phyloP scores from a whole-genome alignment of 1,139 yeast species.

The Blastobotrys malaysiensis region DNA sequence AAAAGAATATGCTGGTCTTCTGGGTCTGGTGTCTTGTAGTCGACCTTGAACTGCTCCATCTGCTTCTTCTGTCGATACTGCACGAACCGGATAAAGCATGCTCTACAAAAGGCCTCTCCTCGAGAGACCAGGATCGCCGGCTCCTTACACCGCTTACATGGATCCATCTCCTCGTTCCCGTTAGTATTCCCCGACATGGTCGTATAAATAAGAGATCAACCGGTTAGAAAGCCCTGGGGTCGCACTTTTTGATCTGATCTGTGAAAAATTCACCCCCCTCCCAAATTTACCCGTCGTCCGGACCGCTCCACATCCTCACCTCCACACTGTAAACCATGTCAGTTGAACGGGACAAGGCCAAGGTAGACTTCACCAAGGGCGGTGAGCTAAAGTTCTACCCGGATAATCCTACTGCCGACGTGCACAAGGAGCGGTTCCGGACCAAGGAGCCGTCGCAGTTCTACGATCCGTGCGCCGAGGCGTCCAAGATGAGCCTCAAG shows the following conservation, averaged over 20 bases:
- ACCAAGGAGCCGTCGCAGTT: constrained; percentile 74
- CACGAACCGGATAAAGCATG: constrained; percentile 69
- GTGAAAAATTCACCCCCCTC: background rate
- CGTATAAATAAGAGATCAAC: background rate
- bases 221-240: background rate
- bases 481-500: constrained; percentile 76
- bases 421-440: constrained; percentile 56
- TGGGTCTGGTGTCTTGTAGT: constrained; percentile 32
- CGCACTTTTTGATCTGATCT: background rate
- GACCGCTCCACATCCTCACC: background rate
- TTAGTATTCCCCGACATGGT: background rate
- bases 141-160: constrained; percentile 46
- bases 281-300: background rate
- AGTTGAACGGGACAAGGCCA: constrained; percentile 36
- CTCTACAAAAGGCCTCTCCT: constrained; percentile 61
- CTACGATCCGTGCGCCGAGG: constrained; percentile 90
- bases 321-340: constrained; percentile 10
- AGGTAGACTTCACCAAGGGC: constrained; percentile 52
- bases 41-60: constrained; percentile 72
- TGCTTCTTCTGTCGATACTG: constrained; percentile 75
- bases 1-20: constrained; percentile 42
- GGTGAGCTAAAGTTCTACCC: constrained; percentile 72
- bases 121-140: constrained; percentile 51
- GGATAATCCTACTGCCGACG: constrained; percentile 63
- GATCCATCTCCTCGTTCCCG: background rate